phyloP scores from a whole-genome alignment of 805 yeast species.

The Yarrowia divulgata region DNA sequence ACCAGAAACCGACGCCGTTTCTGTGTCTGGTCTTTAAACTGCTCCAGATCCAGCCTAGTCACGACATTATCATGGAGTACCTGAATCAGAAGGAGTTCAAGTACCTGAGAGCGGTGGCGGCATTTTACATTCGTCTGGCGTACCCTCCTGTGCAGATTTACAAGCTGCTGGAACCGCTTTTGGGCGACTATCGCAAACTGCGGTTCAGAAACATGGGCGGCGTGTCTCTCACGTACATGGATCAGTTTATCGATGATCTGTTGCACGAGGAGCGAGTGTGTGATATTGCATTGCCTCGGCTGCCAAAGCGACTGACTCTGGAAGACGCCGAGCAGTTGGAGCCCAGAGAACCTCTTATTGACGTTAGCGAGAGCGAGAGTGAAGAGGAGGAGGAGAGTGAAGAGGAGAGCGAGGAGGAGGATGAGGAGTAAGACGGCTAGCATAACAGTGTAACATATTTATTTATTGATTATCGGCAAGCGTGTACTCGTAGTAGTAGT shows the following conservation, averaged over 20 bases:
- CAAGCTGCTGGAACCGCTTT: constrained; percentile 59
- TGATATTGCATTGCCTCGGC: constrained; percentile 75
- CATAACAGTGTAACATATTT: neutral
- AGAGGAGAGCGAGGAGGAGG: constrained; percentile 3
- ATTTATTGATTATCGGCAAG: too few species aligned
- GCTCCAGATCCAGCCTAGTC: constrained; percentile 74
- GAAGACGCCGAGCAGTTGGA: constrained; percentile 51
- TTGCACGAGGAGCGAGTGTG: constrained; percentile 65
- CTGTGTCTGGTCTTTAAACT: constrained; percentile 78
- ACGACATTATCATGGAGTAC: constrained; percentile 62
- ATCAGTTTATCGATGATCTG: constrained; percentile 74
- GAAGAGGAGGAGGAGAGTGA: constrained; percentile 52
- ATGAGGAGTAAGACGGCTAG: neutral
- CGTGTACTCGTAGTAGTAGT: too few species aligned
- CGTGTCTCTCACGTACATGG: constrained; percentile 63
- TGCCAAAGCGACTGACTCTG: constrained; percentile 52
- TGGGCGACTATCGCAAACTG: constrained; percentile 74
- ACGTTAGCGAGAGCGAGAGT: constrained; percentile 49
- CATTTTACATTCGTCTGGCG: constrained; percentile 64
- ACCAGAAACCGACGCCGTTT: constrained; percentile 71
- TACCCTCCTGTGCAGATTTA: constrained; percentile 58
- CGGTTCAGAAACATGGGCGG: constrained; percentile 55
- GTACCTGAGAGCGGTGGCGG: constrained; percentile 72
- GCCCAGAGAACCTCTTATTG: constrained; percentile 50
- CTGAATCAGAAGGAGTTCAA: constrained; percentile 74